A percentile compares a stretch with the other conserved stretches of the same genome.
Evolutionary conservation across 805 yeast species (phyloP).

Genomic region (Candida dajiaensis): DNA sequence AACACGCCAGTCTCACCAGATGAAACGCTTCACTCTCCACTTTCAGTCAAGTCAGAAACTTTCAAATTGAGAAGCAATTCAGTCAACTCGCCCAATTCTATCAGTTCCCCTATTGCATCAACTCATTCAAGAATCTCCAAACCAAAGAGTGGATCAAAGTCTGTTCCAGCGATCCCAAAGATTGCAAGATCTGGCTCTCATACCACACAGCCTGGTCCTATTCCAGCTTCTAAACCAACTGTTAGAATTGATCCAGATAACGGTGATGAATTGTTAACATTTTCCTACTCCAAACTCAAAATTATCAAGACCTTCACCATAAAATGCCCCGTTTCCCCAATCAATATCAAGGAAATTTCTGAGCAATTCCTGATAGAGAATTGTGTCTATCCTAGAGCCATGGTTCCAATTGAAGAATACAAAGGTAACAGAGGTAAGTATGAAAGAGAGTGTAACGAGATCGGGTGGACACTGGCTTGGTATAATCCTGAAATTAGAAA

Average conservation of each 20-base stretch:
- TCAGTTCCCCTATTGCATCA: neutral
- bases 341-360: slow-evolving; percentile 17
- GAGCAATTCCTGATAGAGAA: slow-evolving; percentile 31
- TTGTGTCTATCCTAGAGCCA: slow-evolving; percentile 45
- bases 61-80: neutral
- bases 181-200: slow-evolving; percentile 4
- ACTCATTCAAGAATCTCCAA: neutral
- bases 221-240: slow-evolving; percentile 26
- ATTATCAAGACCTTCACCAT: slow-evolving; percentile 22
- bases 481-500: slow-evolving; percentile 36
- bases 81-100: neutral
- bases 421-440: slow-evolving; percentile 40
- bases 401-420: slow-evolving; percentile 35
- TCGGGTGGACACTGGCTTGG: slow-evolving; percentile 43
- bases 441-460: slow-evolving; percentile 41
- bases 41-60: neutral
- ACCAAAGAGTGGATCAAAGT: slow-evolving; percentile 8
- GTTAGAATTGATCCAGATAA: slow-evolving; percentile 18
- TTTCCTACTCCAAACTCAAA: slow-evolving; percentile 27
- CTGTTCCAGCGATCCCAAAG: slow-evolving; percentile 9
- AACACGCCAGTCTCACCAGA: neutral
- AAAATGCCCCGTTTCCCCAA: slow-evolving; percentile 16
- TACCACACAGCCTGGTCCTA: slow-evolving; percentile 30
- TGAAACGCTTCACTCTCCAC: neutral
- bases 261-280: slow-evolving; percentile 27